Conservation (phyloP, 2,329 filamentous ascomycete genomes). For the Colletotrichum lupini region DNA sequence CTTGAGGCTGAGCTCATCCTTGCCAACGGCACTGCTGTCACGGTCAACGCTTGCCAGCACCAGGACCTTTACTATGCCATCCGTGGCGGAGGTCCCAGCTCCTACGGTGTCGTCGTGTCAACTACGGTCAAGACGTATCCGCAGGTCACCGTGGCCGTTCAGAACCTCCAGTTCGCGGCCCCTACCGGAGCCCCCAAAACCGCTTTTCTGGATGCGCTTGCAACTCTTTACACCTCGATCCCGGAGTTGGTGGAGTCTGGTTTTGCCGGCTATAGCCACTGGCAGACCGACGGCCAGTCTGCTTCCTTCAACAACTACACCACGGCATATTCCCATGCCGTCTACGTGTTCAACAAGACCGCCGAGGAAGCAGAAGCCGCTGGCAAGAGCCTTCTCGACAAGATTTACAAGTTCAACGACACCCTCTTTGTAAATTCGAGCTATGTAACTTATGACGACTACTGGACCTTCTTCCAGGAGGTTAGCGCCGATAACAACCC, state of each 20-base stretch:
- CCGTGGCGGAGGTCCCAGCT: slow-evolving; percentile 52
- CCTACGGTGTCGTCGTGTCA: slow-evolving; percentile 62
- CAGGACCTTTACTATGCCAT: slow-evolving; percentile 52
- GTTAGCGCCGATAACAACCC: slow-evolving; percentile 39
- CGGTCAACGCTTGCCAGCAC: slow-evolving; percentile 46
- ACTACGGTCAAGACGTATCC: slow-evolving; percentile 64
- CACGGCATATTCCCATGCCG: slow-evolving; percentile 43
- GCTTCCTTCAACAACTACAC: slow-evolving; percentile 39
- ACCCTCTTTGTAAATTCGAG: slow-evolving; percentile 38
- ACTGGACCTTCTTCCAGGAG: slow-evolving; percentile 45
- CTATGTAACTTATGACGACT: slow-evolving; percentile 41
- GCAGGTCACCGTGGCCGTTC: slow-evolving; percentile 45
- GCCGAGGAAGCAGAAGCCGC: slow-evolving; percentile 37
- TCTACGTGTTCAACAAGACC: slow-evolving; percentile 43
- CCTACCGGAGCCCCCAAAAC: slow-evolving; percentile 36
- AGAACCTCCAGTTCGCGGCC: slow-evolving; percentile 40
- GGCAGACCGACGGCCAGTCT: slow-evolving; percentile 41
- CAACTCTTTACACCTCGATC: slow-evolving; percentile 44
- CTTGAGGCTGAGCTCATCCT: slow-evolving; percentile 54
- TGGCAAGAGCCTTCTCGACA: slow-evolving; percentile 36
- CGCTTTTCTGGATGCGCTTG: slow-evolving; percentile 41
- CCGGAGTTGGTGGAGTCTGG: slow-evolving; percentile 45
- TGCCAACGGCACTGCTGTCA: slow-evolving; percentile 48
- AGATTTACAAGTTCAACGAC: slow-evolving; percentile 36
- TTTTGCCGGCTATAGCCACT: slow-evolving; percentile 43